Evolutionary conservation across 2,329 filamentous ascomycete species (phyloP), one percentile per base, ranked within the genome.

Genomic region (Tothia fuscella): DNA sequence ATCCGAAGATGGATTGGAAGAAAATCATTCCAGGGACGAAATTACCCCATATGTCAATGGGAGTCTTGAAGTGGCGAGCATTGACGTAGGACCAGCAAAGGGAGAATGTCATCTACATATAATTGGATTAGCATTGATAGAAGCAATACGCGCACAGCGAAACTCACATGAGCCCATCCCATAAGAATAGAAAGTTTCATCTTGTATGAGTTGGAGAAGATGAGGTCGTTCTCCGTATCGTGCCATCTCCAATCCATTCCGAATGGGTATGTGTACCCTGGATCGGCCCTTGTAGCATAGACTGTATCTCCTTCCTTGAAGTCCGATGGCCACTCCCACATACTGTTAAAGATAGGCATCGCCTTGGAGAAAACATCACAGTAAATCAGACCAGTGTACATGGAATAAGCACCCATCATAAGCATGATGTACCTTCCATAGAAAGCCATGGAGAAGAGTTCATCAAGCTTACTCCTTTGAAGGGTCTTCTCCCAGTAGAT

Each of bases 141-240:
- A 10, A 4, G 24, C 6, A 10, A 36, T 24, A 12, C 12, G 17
- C 6, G 10, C 4, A 25, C n/a, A 28, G 21, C 12, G n/a, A n/a
- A n/a, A 56, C 63, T 58, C 58, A 68, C 65, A 67, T 95, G 88
- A 45, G 77, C 77, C 91, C 93, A 98, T 61, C 93, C 91, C 50
- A 98, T 74, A 50, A 98, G 76, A 58, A 98, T 95, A 68, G 85
- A 93, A 66, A 98, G 83, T 72, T 98, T 98, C 91, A 98, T 98
- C 79, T 98, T 98, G 74, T 91, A 93, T 64, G 84, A 93, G 80
- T 98, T 98, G 60, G 78, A 82, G 67, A 98, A 98, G 38, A 98
- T 74, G 16, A 98, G 72, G 47, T 93, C 82, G 55, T 98, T 98
- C 55, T 96, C 89, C 10, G 87, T 82, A 46, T 82, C 87, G 60